Conservation (phyloP, 2,329 filamentous ascomycete species). For the Chlorencoelia australis region DNA sequence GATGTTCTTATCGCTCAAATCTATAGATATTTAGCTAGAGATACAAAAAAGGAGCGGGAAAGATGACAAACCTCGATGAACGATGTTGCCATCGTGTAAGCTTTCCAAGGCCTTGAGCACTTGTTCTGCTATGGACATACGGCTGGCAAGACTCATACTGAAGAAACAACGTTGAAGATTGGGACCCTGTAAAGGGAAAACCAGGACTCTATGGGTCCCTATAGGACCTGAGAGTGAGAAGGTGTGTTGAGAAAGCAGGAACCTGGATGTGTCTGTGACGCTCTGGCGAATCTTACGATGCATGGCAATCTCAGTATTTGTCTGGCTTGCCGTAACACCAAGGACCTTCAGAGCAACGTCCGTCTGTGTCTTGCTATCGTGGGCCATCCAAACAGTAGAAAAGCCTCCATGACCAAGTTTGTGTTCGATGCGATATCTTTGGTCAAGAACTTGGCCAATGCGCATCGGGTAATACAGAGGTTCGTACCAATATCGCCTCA, state of each 20-base stretch:
- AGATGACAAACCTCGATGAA: neutral
- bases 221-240: neutral
- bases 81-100: constrained; percentile 7
- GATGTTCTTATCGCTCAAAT: neutral
- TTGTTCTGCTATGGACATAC: constrained; percentile 8
- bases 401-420: neutral
- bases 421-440: neutral
- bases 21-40: neutral
- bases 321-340: neutral
- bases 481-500: neutral
- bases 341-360: constrained; percentile 1
- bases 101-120: constrained; percentile 8
- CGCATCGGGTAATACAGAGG: neutral
- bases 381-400: constrained; percentile 1
- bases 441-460: neutral
- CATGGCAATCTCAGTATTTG: neutral
- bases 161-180: constrained; percentile 3
- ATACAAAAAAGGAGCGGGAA: neutral
- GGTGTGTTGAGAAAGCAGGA: neutral
- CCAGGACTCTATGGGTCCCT: neutral
- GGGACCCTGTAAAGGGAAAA: constrained; percentile 1
- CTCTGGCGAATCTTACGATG: neutral
- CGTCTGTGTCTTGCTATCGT: neutral
- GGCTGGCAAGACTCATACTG: neutral
- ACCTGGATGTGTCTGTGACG: neutral